phyloP scores from a whole-genome alignment of 371 early-diverging fungal species.

The Syncephalastrum monosporum region DNA sequence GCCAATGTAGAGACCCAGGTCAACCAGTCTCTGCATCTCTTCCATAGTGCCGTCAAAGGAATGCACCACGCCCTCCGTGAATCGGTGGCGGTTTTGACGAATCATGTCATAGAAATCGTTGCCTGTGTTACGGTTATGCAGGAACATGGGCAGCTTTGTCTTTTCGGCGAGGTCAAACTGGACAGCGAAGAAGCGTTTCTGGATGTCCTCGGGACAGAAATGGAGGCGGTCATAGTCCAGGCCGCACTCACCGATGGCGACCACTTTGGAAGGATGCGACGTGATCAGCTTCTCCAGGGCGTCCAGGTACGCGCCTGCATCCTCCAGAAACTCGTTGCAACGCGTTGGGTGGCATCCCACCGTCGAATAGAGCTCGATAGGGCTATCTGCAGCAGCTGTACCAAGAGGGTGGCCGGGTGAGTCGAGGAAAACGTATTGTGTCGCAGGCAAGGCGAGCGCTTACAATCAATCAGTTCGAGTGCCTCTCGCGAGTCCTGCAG shows the following conservation, averaged over 20 bases:
- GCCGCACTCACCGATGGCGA: constrained; percentile 94
- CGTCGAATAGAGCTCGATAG: constrained; percentile 59
- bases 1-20: constrained; percentile 90
- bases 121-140: constrained; percentile 85
- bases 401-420: too few species aligned
- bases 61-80: constrained; percentile 91
- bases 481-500: constrained; percentile 67
- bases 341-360: constrained; percentile 92
- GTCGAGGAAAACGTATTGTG: too few species aligned
- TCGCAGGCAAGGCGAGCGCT: constrained; percentile 5
- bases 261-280: constrained; percentile 48
- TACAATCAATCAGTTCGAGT: constrained; percentile 43
- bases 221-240: constrained; percentile 90
- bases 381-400: neutral
- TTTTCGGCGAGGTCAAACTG: constrained; percentile 84
- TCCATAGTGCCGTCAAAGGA: constrained; percentile 87
- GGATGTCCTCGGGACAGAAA: constrained; percentile 77
- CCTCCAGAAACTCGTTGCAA: constrained; percentile 67
- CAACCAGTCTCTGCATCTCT: constrained; percentile 70
- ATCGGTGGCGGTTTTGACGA: constrained; percentile 59
- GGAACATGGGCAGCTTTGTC: constrained; percentile 81
- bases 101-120: constrained; percentile 59
- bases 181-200: constrained; percentile 71
- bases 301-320: constrained; percentile 43
- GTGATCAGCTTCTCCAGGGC: constrained; percentile 47